These are phyloP conservation scores for Bjerkandera adusta DNA, from an alignment of 1,284 basidiomycete genomes.

Conservation along the genomic window DNA sequence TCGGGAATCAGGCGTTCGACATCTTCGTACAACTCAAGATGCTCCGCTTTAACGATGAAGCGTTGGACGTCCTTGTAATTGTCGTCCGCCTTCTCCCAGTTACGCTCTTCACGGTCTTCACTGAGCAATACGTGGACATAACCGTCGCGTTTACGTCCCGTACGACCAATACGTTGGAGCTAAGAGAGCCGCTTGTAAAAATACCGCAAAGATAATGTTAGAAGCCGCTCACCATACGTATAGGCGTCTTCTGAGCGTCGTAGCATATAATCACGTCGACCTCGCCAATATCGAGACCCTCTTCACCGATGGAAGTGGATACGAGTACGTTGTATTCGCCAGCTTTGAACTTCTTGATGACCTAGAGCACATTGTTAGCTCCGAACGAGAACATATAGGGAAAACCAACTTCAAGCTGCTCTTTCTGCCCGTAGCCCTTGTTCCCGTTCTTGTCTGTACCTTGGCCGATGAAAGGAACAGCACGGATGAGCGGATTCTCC, in stretches of 20 bases:
- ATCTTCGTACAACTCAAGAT: conserved; percentile 91
- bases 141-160: conserved; percentile 91
- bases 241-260: conserved; percentile 94
- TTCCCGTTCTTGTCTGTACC: conserved; percentile 82
- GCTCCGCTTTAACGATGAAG: conserved; percentile 81
- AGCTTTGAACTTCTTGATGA: conserved; percentile 84
- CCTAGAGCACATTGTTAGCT: conserved; percentile 36
- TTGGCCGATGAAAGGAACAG: conserved; percentile 90
- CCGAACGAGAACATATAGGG: neutral
- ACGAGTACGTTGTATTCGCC: conserved; percentile 93
- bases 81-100: conserved; percentile 89
- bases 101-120: conserved; percentile 87
- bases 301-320: conserved; percentile 96
- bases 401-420: conserved; percentile 76
- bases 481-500: conserved; percentile 73
- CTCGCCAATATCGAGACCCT: conserved; percentile 99
- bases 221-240: conserved; percentile 92
- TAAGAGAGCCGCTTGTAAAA: conserved; percentile 30
- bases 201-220: no score
- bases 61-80: conserved; percentile 90
- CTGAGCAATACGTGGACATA: conserved; percentile 92
- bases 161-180: conserved; percentile 96
- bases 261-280: conserved; percentile 98
- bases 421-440: conserved; percentile 88
- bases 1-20: conserved; percentile 85